Evolutionary conservation across 139 green algal genomes (phyloP).

Genomic region (Volvox africanus): DNA sequence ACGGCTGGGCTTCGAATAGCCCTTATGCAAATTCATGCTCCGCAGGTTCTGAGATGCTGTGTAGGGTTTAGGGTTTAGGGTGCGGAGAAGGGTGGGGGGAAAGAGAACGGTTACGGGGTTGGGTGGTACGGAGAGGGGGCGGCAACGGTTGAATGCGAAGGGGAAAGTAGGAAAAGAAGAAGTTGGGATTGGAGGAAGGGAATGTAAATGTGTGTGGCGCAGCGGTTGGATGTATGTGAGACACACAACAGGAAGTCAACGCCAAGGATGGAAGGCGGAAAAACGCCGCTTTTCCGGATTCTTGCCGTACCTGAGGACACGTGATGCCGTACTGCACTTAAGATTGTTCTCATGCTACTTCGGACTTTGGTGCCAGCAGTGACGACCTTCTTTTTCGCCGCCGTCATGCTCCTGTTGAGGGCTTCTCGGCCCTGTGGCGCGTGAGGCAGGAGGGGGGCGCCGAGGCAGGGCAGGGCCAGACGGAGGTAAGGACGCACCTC

Average conservation of each 20-base stretch:
- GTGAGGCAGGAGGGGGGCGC: not conserved
- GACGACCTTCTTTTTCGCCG: not conserved
- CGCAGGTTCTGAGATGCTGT: constrained; percentile 4
- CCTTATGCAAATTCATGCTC: not conserved
- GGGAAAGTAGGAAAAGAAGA: too few species aligned
- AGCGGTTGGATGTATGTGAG: too few species aligned
- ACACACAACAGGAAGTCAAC: too few species aligned
- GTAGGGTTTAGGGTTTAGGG: not conserved
- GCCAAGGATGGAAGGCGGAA: too few species aligned
- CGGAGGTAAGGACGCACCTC: too few species aligned
- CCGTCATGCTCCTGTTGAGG: not conserved
- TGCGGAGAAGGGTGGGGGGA: not conserved
- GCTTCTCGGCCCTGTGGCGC: not conserved
- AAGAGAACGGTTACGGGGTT: not conserved
- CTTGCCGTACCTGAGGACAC: not conserved
- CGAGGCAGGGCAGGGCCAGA: too few species aligned
- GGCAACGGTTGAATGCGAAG: not conserved
- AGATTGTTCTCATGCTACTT: not conserved
- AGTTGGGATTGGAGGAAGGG: too few species aligned
- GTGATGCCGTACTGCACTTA: not conserved
- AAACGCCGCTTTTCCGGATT: too few species aligned
- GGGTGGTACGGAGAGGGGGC: not conserved
- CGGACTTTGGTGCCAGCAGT: not conserved
- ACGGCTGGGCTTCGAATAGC: too few species aligned
- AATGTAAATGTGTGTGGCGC: too few species aligned